Percentiles rank a stretch among this genome's conserved stretches.
phyloP scores from a whole-genome alignment of 805 yeast species.

The Lipomyces orientalis region DNA sequence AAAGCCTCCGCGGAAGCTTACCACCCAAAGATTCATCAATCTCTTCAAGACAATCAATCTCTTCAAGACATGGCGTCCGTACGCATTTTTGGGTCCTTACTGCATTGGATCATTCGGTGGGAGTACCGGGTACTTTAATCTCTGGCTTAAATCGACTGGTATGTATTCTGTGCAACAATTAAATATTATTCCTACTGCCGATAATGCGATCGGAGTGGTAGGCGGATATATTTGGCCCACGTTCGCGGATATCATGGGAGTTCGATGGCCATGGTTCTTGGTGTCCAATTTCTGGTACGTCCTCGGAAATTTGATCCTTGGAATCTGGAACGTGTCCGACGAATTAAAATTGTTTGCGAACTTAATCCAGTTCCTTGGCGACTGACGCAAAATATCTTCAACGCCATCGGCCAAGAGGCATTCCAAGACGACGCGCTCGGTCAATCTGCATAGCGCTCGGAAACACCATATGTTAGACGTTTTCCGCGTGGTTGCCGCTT shows the following conservation, averaged over 20 bases:
- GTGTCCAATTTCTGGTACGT: conserved; percentile 25
- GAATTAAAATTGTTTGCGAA: conserved; percentile 23
- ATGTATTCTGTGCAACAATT: conserved; percentile 42
- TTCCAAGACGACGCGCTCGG: conserved; percentile 42
- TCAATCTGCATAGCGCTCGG: conserved; percentile 44
- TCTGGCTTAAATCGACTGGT: conserved; percentile 44
- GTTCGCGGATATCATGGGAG: conserved; percentile 43
- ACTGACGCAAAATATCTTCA: conserved; percentile 22
- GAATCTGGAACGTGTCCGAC: conserved; percentile 31
- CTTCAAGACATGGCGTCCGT: conserved; percentile 36
- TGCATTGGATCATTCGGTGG: conserved; percentile 24
- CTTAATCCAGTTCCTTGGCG: conserved; percentile 24
- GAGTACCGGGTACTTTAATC: conserved; percentile 31
- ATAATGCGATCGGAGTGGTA: conserved; percentile 42
- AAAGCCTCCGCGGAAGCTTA: conserved; percentile 29
- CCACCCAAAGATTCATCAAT: conserved; percentile 11
- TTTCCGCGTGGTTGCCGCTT: conserved; percentile 49
- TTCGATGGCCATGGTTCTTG: conserved; percentile 41
- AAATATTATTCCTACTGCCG: conserved; percentile 47
- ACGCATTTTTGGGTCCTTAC: conserved; percentile 32
- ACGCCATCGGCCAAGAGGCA: conserved; percentile 39
- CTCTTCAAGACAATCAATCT: conserved; percentile 22
- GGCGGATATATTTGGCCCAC: conserved; percentile 42
- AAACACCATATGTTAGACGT: conserved; percentile 44
- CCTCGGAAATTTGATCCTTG: conserved; percentile 25